These are phyloP conservation scores for Euphorbia pulcherrima DNA, from an alignment of 345 rosid species.

Conservation along the genomic window DNA sequence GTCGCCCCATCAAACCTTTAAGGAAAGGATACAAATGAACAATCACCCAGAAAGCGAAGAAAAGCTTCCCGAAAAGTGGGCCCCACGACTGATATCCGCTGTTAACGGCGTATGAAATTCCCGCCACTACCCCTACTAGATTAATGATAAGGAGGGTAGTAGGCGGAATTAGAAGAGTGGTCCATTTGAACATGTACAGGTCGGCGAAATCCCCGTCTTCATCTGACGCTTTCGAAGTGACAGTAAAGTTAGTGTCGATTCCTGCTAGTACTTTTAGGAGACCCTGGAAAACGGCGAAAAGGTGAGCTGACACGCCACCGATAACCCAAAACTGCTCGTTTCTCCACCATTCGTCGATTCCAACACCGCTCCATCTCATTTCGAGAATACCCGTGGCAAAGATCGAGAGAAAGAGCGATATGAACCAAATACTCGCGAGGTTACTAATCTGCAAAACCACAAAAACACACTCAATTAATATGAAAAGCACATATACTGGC, in stretches of 20 bases:
- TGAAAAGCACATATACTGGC: background rate
- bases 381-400: slow-evolving; percentile 42
- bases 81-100: slow-evolving; percentile 44
- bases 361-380: slow-evolving; percentile 46
- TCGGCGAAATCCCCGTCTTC: slow-evolving; percentile 32
- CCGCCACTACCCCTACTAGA: slow-evolving; percentile 40
- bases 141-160: slow-evolving; percentile 42
- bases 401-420: slow-evolving; percentile 37
- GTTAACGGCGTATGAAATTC: slow-evolving; percentile 34
- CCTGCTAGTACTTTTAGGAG: slow-evolving; percentile 37
- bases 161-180: slow-evolving; percentile 40
- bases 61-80: slow-evolving; percentile 39
- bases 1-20: slow-evolving; percentile 39
- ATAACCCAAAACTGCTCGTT: slow-evolving; percentile 48
- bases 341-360: slow-evolving; percentile 51
- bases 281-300: slow-evolving; percentile 41
- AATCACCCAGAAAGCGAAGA: slow-evolving; percentile 47
- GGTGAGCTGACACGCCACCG: slow-evolving; percentile 40
- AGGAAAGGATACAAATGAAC: slow-evolving; percentile 46
- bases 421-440: slow-evolving; percentile 36
- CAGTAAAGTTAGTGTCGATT: slow-evolving; percentile 27
- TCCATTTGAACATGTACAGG: slow-evolving; percentile 43
- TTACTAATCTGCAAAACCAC: slow-evolving; percentile 34
- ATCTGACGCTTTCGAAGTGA: slow-evolving; percentile 29
- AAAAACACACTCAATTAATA: slow-evolving; percentile 3